Base-by-base conservation (phyloP, 805 yeast species). In the Crinitomyces ghanaensis region DNA sequence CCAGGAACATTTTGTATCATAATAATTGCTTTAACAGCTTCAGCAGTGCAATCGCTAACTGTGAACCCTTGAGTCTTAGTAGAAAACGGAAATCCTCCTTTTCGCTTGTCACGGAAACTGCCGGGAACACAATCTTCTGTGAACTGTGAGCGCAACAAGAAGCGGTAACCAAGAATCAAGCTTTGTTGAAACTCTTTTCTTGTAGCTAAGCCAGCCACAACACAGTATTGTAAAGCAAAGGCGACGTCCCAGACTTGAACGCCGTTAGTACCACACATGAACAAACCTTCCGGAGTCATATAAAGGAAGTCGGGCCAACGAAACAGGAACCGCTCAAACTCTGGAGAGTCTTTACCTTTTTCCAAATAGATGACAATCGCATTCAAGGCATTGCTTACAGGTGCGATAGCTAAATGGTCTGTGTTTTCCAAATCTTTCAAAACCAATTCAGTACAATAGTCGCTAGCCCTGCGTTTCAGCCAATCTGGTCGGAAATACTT, bases 241-340 rank as follows among this genome's bases (percentile, higher is more conserved):
- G 96, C 86, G 18, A 77, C 76, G 56, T 91, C 99, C 98, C 99
- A 91, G 1, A 79, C 86, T 57, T 91, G 99, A 0, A 82, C 83
- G 16, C 99, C 99, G 55, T 91, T 91, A 1, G 99, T 91, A 2
- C 99, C 99, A 82, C 80, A 83, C 36, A 83, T 79, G 2, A 88
- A 72, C 74, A 91, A 68, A 4, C 99, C 99, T 51, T 79, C 80
- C 0, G 85, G 80, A 0, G 95, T 93, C 59, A 79, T 77, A 56
- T 81, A 85, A 33, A 84, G 48, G 23, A 74, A 75, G 46, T 91
- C 96, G 24, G 74, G 68, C 62, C 82, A 72, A 38, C 91, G 63
- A 12, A 60, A 65, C 28, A 68, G 53, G 19, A 77, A 66, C 15
- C 63, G 59, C 33, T 64, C 47, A 56, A 82, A 86, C 7, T 66